Evolutionary conservation across 2,329 filamentous ascomycete species (phyloP), one percentile per base, ranked within the genome.

Genomic region (Cordyceps tenuipes): DNA sequence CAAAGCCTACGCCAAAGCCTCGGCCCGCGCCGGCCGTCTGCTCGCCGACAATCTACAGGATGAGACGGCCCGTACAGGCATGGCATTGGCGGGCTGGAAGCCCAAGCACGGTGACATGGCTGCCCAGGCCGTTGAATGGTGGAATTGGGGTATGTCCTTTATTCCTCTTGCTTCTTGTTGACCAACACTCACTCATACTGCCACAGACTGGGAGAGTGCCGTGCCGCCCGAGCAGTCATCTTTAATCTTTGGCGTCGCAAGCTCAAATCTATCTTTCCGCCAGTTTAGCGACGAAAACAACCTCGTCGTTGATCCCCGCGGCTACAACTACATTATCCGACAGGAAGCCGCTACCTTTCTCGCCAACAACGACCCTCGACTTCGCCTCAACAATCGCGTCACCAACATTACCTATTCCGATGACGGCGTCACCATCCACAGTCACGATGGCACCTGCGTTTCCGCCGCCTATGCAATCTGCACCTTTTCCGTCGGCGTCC

Each of bases 401-500:
- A 80, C 77, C 0, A 73, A 77, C 2, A 76, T 89, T 36, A 70
- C 73, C 5, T 85, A 87, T 66, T 75, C 75, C 0, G 66, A 77
- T 3, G 65, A 76, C 1, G 78, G 79, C 3, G 83, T 88, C 1
- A 81, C 73, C 0, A 71, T 88, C 12, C 69, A 75, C 53, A 80
- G 77, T 29, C 70, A 76, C 2, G 78, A 84, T 59, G 83, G 81
- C 2, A 77, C 71, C 58, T 87, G 84, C 64, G 72, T 87, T 21
- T 69, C 76, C 50, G 84, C 85, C 1, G 79, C 81, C 7, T 85
- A 86, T 63, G 86, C 85, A 1, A 80, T 89, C 62, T 81, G 79
- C 65, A 89, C 86, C 0, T 88, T 90, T 69, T 86, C 84, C 0
- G 71, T 89, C 0, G 86, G 87, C 1, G 86, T 89, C 0, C 73